Conservation (phyloP, 2,329 filamentous ascomycete genomes). For the Westerdykella sp. region DNA sequence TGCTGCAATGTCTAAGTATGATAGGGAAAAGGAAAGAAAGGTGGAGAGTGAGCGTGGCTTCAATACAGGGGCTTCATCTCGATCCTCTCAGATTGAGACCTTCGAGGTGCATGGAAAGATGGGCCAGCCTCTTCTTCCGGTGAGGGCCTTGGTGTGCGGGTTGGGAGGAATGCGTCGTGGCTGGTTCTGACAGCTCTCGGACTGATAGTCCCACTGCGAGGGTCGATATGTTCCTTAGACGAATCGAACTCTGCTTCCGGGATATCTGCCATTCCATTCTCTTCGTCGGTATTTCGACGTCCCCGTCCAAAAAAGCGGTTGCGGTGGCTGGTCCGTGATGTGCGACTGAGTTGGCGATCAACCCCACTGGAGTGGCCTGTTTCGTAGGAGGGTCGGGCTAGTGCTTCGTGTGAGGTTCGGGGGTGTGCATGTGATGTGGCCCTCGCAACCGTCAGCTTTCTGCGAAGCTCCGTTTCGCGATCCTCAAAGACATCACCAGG, state of each 20-base stretch:
- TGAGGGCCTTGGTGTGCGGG: conserved; percentile 19
- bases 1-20: too few species aligned
- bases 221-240: conserved; percentile 30
- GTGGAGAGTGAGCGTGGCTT: not conserved
- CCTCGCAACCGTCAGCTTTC: conserved; percentile 36
- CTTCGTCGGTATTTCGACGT: conserved; percentile 23
- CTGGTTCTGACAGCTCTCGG: conserved; percentile 24
- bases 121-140: conserved; percentile 17
- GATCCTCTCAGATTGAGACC: conserved; percentile 26
- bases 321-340: conserved; percentile 42
- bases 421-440: conserved; percentile 30
- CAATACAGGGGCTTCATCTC: conserved; percentile 30
- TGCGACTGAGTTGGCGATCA: conserved; percentile 21
- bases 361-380: conserved; percentile 29
- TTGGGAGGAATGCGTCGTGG: conserved; percentile 13
- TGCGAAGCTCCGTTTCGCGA: conserved; percentile 31
- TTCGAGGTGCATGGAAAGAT: conserved; percentile 14
- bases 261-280: conserved; percentile 45
- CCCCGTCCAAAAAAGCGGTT: conserved; percentile 58
- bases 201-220: conserved; percentile 29
- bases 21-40: too few species aligned
- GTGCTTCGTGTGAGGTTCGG: conserved; percentile 23
- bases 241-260: conserved; percentile 32
- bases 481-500: conserved; percentile 62
- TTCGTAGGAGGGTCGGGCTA: conserved; percentile 24